Base-by-base conservation (phyloP, 2,329 filamentous ascomycete genomes). In the Claviceps maximensis region DNA sequence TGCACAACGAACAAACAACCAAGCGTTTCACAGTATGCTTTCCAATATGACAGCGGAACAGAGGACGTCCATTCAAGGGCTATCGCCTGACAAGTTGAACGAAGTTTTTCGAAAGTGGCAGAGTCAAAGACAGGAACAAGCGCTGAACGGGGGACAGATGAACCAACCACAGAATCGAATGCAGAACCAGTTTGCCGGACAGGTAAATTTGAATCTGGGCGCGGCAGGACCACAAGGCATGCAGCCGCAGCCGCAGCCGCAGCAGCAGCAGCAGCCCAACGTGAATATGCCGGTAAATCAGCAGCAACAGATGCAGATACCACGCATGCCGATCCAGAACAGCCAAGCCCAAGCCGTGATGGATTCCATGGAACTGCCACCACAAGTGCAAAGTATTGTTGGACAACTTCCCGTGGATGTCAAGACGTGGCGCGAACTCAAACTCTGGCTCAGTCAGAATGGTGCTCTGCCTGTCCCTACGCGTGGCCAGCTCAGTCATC, bases 101-200 rank as follows among this genome's bases (percentile, higher is more conserved):
- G 77, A 81, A 42, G 61, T 78, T 51, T 67, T 82, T 49, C 63
- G 67, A 19, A 75, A 71, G 56, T 79, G 74, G 75, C 67, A 74
- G 54, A 67, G 62, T 42, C 59, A 62, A 50, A 65, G 69, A 17
- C 68, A 65, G 33, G 62, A 68, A 40, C 65, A 64, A 57, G 58
- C 59, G 17, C 61, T 68, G 61, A 66, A 62, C 29, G 63, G 56
- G n/a, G 63, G 56, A 12, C 66, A 65, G 29, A 61, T 61, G 57
- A 62, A 61, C 29, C 60, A 60, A 29, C 38, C 38, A 59, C 60
- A 62, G 42, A 66, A 63, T 46, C 62, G 65, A 5, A 56, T 60
- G 13, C 63, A 57, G 31, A 59, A 57, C 19, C 65, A 65, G 50
- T 61, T 67, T 53, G 61, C 57, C n/a, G 61, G 57, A 33, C 68